Conservation (phyloP, 768 basidiomycete species). For the Crucibulum laeve region DNA sequence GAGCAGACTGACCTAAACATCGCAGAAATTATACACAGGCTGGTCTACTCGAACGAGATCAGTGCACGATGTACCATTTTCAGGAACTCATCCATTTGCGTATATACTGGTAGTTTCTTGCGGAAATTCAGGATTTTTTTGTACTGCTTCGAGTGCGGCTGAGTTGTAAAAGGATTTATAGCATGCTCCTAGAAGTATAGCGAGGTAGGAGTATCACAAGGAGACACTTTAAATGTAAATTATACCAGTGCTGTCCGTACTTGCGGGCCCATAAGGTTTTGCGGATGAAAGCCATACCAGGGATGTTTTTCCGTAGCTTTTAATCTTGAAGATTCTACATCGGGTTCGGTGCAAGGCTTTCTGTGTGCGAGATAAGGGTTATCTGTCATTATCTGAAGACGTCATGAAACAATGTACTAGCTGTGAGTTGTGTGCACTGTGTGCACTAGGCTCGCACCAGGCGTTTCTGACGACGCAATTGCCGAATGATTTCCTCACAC, state of each 20-base stretch:
- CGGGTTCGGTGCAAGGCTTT: slow-evolving; percentile 25
- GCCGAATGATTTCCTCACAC: too few relatives aligned
- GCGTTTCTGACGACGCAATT: too few relatives aligned
- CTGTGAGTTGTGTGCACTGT: too few relatives aligned
- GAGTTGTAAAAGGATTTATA: slow-evolving; percentile 85
- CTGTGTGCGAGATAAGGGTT: slow-evolving; percentile 56
- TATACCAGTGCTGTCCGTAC: slow-evolving; percentile 69
- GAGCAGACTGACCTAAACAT: slow-evolving; percentile 35
- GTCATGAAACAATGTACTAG: too few relatives aligned
- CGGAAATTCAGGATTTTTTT: slow-evolving; percentile 80
- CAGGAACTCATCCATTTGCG: slow-evolving; percentile 91
- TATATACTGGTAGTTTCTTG: slow-evolving; percentile 86
- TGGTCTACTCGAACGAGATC: slow-evolving; percentile 24
- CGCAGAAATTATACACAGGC: slow-evolving; percentile 42
- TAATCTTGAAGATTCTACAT: slow-evolving; percentile 14
- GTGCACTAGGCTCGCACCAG: too few relatives aligned
- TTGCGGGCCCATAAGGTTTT: slow-evolving; percentile 62
- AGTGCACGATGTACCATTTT: slow-evolving; percentile 62
- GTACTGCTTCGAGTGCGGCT: slow-evolving; percentile 74
- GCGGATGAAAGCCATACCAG: slow-evolving; percentile 68
- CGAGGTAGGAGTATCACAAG: slow-evolving; percentile 1
- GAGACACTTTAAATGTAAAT: slow-evolving; percentile 6
- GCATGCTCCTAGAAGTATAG: slow-evolving; percentile 55
- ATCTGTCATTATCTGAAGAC: too few relatives aligned
- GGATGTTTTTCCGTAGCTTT: slow-evolving; percentile 40